Conservation (phyloP, 2,329 filamentous ascomycete genomes). For the Rhynchosporium secalis region DNA sequence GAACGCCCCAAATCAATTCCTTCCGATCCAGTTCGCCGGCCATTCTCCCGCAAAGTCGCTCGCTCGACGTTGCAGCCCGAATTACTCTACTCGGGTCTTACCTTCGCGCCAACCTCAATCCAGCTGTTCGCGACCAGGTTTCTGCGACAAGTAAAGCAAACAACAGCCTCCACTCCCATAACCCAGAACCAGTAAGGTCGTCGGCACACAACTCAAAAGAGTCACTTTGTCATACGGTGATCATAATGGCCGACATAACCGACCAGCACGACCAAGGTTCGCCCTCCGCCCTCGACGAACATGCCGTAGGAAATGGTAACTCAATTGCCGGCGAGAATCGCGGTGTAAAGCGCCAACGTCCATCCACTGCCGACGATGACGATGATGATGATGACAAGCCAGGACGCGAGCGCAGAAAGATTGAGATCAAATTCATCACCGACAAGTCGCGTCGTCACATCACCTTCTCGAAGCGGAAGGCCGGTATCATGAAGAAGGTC, state of each 20-base stretch:
- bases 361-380: slow-evolving; percentile 84
- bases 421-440: slow-evolving; percentile 99
- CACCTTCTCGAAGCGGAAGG: slow-evolving; percentile 99
- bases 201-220: slow-evolving; percentile 41
- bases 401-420: slow-evolving; percentile 96
- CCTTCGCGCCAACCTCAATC: slow-evolving; percentile 40
- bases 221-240: slow-evolving; percentile 41
- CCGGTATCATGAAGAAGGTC: slow-evolving; percentile 99
- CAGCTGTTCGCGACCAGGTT: slow-evolving; percentile 39
- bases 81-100: slow-evolving; percentile 34
- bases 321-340: slow-evolving; percentile 61
- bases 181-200: slow-evolving; percentile 42
- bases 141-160: slow-evolving; percentile 40
- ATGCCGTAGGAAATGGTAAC: slow-evolving; percentile 73
- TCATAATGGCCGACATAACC: slow-evolving; percentile 74
- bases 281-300: slow-evolving; percentile 72
- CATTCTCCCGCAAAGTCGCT: background rate
- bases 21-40: slow-evolving; percentile 8
- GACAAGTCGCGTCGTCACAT: slow-evolving; percentile 99
- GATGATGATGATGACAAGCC: slow-evolving; percentile 98
- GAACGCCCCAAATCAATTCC: slow-evolving; percentile 22
- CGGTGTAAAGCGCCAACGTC: slow-evolving; percentile 86
- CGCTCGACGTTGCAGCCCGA: slow-evolving; percentile 15
- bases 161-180: slow-evolving; percentile 39
- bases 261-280: slow-evolving; percentile 77